Base-by-base conservation (phyloP, 2,329 filamentous ascomycete genomes). In the Claviceps fusiformis region DNA sequence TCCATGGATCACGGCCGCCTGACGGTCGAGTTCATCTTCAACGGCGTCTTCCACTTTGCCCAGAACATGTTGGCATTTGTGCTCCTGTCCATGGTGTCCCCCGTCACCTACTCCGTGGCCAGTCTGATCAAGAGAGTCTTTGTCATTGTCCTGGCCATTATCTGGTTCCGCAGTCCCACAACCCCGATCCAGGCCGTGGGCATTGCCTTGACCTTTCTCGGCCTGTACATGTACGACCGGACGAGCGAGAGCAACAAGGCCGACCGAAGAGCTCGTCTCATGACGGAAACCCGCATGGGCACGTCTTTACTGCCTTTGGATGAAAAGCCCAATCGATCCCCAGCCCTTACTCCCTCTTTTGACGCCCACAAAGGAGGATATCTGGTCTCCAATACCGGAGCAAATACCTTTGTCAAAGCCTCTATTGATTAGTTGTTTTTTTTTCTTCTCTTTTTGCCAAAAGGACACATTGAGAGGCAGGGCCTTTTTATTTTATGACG, bases 111-210 rank as follows among this genome's bases (percentile, higher is more conserved):
- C 73, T 95, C 89, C 0, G 92, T 98, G 43, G 93, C 93, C 41
- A 95, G 87, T 55, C 76, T 98, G 58, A 93, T 98, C 71, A 98
- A 98, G 73, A 86, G 93, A 51, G 93, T 98, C 13, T 96, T 95
- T 65, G 92, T 98, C 64, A 95, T 98, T 63, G 81, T 93, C 57
- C 86, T 95, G 62, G 90, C 93, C 7, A 92, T 98, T 59, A 73
- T 97, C 61, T 98, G 93, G 93, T 98, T 97, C 71, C 86, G 89
- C 60, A 96, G 85, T 68, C 82, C 86, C 1, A 95, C 93, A 37
- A 96, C 89, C 5, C 78, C 76, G 17, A 70, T 95, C 17, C 93
- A 98, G 70, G 89, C 82, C 1, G 76, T 87, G 46, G 93, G 93
- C 17, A 96, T 98, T 63, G 80, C 73, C 4, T 80, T 98, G 49